Conservation (phyloP, 345 rosid genomes). For the Barbarea vulgaris region DNA sequence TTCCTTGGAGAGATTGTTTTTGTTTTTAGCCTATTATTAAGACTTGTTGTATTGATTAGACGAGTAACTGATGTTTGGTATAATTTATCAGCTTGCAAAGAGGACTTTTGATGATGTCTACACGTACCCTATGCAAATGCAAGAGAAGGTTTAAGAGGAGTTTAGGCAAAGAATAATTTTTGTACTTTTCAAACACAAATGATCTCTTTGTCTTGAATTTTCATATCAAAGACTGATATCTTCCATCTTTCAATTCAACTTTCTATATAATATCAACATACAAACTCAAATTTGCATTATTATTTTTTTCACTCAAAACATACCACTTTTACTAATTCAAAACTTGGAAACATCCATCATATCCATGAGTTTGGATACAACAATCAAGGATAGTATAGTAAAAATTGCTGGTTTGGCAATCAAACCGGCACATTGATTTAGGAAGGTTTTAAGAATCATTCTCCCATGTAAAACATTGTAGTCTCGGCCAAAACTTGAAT, state of each 20-base stretch:
- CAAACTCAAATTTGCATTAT: not conserved
- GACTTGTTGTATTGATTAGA: slow-evolving; percentile 1
- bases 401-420: too few species aligned
- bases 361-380: too few species aligned
- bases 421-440: too few species aligned
- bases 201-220: slow-evolving; percentile 30
- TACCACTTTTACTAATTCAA: not conserved
- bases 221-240: slow-evolving; percentile 14
- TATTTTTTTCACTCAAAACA: too few species aligned
- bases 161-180: slow-evolving; percentile 30
- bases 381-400: too few species aligned
- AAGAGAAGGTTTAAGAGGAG: slow-evolving; percentile 22
- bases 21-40: slow-evolving; percentile 27
- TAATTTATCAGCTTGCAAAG: slow-evolving; percentile 47
- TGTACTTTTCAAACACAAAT: slow-evolving; percentile 28
- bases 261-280: not conserved
- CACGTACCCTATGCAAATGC: slow-evolving; percentile 15
- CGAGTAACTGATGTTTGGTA: slow-evolving; percentile 36
- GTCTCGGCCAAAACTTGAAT: not conserved
- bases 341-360: not conserved
- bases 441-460: too few species aligned
- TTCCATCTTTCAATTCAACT: slow-evolving; percentile 9
- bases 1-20: slow-evolving; percentile 30
- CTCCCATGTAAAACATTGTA: too few species aligned
- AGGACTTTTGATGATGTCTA: slow-evolving; percentile 54